Percentiles rank a stretch among this genome's conserved stretches.
Evolutionary conservation across 306 rosid genomes (phyloP).

Genomic region (Heteromeles arbutifolia): DNA sequence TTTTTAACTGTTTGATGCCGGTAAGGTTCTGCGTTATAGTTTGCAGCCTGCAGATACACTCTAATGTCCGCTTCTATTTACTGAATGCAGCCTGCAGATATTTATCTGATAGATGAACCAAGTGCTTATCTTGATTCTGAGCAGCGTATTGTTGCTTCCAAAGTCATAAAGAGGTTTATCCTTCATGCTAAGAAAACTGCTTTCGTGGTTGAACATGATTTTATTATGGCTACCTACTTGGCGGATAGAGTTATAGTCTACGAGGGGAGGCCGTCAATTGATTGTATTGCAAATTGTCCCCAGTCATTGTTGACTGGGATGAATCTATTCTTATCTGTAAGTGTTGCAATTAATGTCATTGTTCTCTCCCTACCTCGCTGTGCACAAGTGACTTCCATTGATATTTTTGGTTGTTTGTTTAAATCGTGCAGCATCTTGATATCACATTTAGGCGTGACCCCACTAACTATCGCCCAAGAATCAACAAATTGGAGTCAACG

Average conservation of each 20-base stretch:
- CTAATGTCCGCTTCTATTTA: not conserved
- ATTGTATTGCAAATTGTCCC: conserved; percentile 81
- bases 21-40: not conserved
- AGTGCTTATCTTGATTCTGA: conserved; percentile 98
- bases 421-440: conserved; percentile 51
- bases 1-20: not conserved
- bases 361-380: not conserved
- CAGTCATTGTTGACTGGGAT: conserved; percentile 95
- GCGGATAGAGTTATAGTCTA: conserved; percentile 98
- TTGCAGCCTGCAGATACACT: not conserved
- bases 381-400: not conserved
- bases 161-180: conserved; percentile 95
- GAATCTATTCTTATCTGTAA: conserved; percentile 82
- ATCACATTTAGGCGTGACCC: conserved; percentile 97
- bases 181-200: conserved; percentile 99
- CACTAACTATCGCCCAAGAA: conserved; percentile 86
- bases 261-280: conserved; percentile 79
- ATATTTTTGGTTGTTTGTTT: not conserved
- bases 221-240: conserved; percentile 96
- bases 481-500: conserved; percentile 81
- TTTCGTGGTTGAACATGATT: conserved; percentile 93
- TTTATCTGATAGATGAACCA: conserved; percentile 92
- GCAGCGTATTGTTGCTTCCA: conserved; percentile 92
- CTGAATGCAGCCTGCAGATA: conserved; percentile 68
- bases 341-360: not conserved